Base-by-base conservation (phyloP, 371 early-diverging fungal genomes). In the Lichtheimia ramosa region DNA sequence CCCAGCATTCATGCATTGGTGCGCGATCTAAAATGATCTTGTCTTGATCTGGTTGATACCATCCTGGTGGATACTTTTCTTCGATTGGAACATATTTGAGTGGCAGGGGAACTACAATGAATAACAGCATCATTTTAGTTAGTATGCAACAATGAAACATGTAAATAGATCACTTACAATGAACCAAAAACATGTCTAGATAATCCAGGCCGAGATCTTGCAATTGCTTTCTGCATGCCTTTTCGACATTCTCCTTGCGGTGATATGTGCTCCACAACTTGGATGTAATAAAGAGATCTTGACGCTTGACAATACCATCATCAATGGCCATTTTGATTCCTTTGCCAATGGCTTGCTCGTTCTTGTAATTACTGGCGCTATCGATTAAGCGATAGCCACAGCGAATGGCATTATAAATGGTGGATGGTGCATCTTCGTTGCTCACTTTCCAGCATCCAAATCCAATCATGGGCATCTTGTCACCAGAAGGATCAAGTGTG, bases 211-310 rank as follows among this genome's bases (percentile, higher is more conserved):
- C 73, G 46, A 92, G 72, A 24, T 88, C 76, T 28, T 61, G 42
- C 48, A 91, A 74, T 14, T 88, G 83, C 13, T 61, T 62, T 43
- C 75, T 70, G 24, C 84, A 57, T n/a, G 72, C 83, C 53, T 74
- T 63, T 13, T 74, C 63, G 15, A 85, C 82, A 60, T 77, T 59
- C 34, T 77, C 76, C 57, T 83, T 82, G 21, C 71, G 61, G 50
- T 85, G 86, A 43, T 70, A 63, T 4, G 79, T 82, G 63, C 84
- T 85, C 89, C 87, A 88, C 34, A 90, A 69, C 66, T 91, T 93
- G 39, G 88, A 85, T 24, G 92, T 91, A 60, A 90, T 72, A 61
- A 90, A 92, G 16, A 91, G 54, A 6, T 84, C 77, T 59, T 82
- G 71, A 43, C 92, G 82, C 43, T 71, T 69, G 48, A 81, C 60